Conservation (phyloP, 148 eudicot species). For the Spergularia marina region DNA sequence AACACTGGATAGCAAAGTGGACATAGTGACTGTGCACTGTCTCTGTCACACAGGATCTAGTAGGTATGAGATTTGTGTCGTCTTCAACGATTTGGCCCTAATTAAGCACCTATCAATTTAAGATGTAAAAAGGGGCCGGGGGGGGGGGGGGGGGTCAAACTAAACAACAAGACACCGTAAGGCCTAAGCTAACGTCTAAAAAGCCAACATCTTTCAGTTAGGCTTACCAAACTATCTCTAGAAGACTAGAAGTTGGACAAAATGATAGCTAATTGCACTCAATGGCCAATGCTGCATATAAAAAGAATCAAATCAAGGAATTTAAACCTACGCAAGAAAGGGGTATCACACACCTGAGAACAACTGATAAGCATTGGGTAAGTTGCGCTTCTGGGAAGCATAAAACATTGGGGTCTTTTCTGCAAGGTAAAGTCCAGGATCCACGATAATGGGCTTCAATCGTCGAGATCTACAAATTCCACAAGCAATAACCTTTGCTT, state of each 20-base stretch:
- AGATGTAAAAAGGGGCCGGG: background rate
- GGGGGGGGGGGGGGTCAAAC: background rate
- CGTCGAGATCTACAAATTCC: constrained; percentile 54
- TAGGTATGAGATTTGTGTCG: background rate
- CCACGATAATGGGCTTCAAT: constrained; percentile 76
- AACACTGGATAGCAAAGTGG: background rate
- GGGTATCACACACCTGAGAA: constrained; percentile 56
- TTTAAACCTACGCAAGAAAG: background rate
- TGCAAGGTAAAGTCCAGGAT: constrained; percentile 72
- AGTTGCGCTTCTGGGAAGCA: constrained; percentile 65
- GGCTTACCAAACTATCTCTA: no score
- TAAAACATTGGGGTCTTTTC: constrained; percentile 56
- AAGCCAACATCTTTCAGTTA: background rate
- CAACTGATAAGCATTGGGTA: constrained; percentile 74
- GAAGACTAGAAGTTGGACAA: no score
- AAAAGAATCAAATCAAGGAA: background rate
- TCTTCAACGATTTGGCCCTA: background rate
- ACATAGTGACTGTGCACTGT: background rate
- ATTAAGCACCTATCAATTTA: background rate
- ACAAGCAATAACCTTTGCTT: background rate
- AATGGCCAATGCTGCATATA: background rate
- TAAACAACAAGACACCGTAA: background rate
- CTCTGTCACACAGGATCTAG: background rate
- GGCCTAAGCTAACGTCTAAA: background rate
- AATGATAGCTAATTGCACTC: no score